Percentiles rank a stretch among this genome's conserved stretches.
These are phyloP conservation scores for Boechera stricta DNA, from an alignment of 345 rosid species.

Conservation along the genomic window DNA sequence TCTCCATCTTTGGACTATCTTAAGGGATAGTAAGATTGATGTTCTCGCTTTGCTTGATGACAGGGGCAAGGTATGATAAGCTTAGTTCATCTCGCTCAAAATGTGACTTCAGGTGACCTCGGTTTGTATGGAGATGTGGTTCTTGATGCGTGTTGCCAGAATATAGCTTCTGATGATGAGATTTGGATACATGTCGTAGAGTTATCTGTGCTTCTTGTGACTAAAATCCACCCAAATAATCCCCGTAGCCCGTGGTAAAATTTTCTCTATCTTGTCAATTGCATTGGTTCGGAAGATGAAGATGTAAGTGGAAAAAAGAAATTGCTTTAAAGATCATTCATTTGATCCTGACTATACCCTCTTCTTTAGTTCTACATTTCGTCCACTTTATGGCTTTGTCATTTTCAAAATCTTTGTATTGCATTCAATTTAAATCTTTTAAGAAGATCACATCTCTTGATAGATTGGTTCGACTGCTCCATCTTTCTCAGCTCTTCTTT, in stretches of 20 bases:
- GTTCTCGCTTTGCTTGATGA: slow-evolving; percentile 39
- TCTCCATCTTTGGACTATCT: background rate
- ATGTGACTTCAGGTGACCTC: slow-evolving; percentile 64
- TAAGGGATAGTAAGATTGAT: slow-evolving; percentile 25
- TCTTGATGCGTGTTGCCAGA: slow-evolving; percentile 93
- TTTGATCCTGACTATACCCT: background rate
- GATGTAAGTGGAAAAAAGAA: too few species aligned
- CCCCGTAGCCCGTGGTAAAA: slow-evolving; percentile 80
- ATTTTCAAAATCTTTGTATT: background rate
- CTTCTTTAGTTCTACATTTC: background rate
- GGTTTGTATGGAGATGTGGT: slow-evolving; percentile 67
- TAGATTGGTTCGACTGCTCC: background rate
- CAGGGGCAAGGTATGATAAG: slow-evolving; percentile 92
- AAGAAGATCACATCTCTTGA: background rate
- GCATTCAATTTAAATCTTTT: background rate
- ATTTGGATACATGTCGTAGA: slow-evolving; percentile 81
- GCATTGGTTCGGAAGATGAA: background rate
- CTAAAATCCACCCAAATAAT: slow-evolving; percentile 57
- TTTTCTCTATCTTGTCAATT: slow-evolving; percentile 13
- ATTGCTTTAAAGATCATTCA: background rate
- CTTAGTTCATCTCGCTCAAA: slow-evolving; percentile 64
- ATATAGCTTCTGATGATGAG: slow-evolving; percentile 77
- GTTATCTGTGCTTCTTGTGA: slow-evolving; percentile 76
- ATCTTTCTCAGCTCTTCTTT: slow-evolving; percentile 16
- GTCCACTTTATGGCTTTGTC: slow-evolving; percentile 1